Base-by-base conservation (phyloP, 1,284 basidiomycete species). In the Neonothopanus nambi region DNA sequence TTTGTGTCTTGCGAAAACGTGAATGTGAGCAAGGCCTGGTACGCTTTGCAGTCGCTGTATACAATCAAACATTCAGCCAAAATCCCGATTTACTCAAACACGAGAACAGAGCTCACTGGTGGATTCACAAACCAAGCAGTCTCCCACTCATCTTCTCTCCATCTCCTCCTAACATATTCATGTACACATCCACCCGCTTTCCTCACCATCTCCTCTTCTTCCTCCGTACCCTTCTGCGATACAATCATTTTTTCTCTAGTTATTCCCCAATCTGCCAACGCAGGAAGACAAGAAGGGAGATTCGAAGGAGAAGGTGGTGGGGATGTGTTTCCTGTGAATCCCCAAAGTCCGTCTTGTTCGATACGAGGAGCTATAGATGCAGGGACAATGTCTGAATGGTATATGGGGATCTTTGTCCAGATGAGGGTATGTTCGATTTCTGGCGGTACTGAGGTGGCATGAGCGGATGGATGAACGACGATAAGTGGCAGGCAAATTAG, bases 51-150 rank as follows among this genome's bases (percentile, higher is more conserved):
- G 65, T 61, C 89, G 78, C 87, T 89, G 67, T 53, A 49, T 28
- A 36, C 15, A 46, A 28, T n/a, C n/a, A n/a, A 40, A 51, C 28
- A n/a, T 15, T 21, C 28, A 18, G 21, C 26, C 7, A 13, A n/a
- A 21, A 48, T 21, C 13, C 18, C 15, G 12, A 33, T 17, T 30
- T 28, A n/a, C n/a, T n/a, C n/a, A n/a, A 33, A 51, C 0, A 15
- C 11, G 23, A 23, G 35, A 36, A 44, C 17, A 2, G 13, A 52
- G 42, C 87, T 68, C 63, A 90, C 89, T 40, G 85, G 87, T 41
- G 90, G 89, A 64, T 92, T 92, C 28, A 91, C 86, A 64, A 91
- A 92, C 90, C 90, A 93, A 2, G 87, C 87, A 0, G 89, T 90
- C 68, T 93, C 90, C 87, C 87, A 93, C 24, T 80, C 77, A 9